Conservation (phyloP, 345 rosid genomes). For the Citrus inodora region DNA sequence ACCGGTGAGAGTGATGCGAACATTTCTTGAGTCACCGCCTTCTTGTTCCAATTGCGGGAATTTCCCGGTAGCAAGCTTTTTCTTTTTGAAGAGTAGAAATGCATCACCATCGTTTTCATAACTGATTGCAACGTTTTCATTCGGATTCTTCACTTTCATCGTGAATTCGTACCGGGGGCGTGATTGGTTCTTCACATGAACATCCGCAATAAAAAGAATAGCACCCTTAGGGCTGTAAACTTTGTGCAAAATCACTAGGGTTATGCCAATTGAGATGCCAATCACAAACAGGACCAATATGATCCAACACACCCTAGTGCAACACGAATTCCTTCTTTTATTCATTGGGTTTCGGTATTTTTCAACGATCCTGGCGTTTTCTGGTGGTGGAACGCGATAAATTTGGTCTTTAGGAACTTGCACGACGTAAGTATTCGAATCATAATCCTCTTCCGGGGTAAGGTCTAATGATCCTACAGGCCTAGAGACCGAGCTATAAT, state of each 20-base stretch:
- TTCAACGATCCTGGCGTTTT: constrained; percentile 46
- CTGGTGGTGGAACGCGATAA: constrained; percentile 57
- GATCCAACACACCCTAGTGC: constrained; percentile 21
- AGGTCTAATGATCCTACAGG: not conserved
- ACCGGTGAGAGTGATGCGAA: constrained; percentile 20
- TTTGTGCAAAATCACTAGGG: not conserved
- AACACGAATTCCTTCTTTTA: constrained; percentile 5
- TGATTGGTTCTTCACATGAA: constrained; percentile 11
- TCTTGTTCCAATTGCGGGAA: constrained; percentile 31
- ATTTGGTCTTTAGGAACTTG: constrained; percentile 70
- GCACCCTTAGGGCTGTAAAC: constrained; percentile 24
- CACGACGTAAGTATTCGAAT: constrained; percentile 44
- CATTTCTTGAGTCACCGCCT: constrained; percentile 12
- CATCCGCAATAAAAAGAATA: constrained; percentile 15
- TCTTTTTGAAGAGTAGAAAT: constrained; percentile 31
- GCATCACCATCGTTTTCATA: constrained; percentile 23
- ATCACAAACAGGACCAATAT: constrained; percentile 21
- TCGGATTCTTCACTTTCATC: constrained; percentile 37
- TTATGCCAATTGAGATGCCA: constrained; percentile 14
- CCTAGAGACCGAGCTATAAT: not conserved
- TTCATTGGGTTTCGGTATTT: constrained; percentile 23
- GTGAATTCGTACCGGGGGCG: constrained; percentile 12
- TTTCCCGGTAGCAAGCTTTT: constrained; percentile 36
- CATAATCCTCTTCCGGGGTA: constrained; percentile 2
- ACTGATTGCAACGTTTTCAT: constrained; percentile 27